Conservation (phyloP, 1,284 basidiomycete species). For the Caloboletus firmus region DNA sequence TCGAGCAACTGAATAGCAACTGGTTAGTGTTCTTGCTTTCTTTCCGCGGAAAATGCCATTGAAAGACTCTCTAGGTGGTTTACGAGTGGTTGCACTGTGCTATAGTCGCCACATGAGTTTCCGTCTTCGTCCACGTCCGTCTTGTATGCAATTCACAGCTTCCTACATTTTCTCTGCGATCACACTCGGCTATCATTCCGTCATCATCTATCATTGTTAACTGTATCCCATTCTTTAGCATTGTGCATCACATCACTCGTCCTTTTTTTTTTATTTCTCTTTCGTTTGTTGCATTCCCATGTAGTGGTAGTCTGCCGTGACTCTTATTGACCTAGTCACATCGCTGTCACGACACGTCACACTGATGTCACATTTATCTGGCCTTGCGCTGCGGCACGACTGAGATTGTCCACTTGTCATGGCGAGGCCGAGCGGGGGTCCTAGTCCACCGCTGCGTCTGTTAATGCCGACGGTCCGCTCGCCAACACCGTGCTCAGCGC, state of each 20-base stretch:
- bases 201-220: slow-evolving; percentile 6
- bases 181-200: slow-evolving; percentile 9
- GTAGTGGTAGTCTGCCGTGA: slow-evolving; percentile 8
- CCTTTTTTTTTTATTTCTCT: neutral
- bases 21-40: slow-evolving; percentile 49
- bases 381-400: neutral
- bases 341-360: slow-evolving; percentile 15
- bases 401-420: slow-evolving; percentile 12
- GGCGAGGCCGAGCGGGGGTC: slow-evolving; percentile 14
- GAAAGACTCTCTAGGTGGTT: slow-evolving; percentile 44
- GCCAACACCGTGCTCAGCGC: slow-evolving; percentile 7
- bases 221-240: slow-evolving; percentile 20
- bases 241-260: slow-evolving; percentile 15
- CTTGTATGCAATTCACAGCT: slow-evolving; percentile 15
- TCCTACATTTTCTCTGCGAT: slow-evolving; percentile 2
- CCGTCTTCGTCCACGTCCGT: neutral
- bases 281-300: neutral
- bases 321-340: slow-evolving; percentile 11
- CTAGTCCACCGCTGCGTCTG: slow-evolving; percentile 17
- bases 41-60: slow-evolving; percentile 7
- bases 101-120: slow-evolving; percentile 13
- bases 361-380: slow-evolving; percentile 11
- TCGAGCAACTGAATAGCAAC: slow-evolving; percentile 72
- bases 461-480: slow-evolving; percentile 36
- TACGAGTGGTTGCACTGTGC: slow-evolving; percentile 46